Evolutionary conservation across 805 yeast genomes (phyloP).

Genomic region (Clavispora carvajalis): DNA sequence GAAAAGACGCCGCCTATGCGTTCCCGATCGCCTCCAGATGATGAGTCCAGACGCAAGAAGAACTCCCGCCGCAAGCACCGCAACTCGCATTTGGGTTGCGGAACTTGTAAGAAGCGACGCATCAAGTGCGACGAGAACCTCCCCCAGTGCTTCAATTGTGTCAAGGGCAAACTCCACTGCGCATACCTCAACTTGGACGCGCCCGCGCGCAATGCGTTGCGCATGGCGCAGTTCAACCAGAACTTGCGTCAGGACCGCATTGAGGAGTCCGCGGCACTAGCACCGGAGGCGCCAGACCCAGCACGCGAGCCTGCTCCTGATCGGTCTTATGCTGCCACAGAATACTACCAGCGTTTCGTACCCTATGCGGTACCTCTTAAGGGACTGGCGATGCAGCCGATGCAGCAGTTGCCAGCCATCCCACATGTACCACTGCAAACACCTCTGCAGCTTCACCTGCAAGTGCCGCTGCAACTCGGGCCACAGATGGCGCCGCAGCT

Average conservation of each 20-base stretch:
- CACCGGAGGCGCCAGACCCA: neutral
- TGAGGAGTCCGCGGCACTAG: slow-evolving; percentile 3
- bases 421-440: neutral
- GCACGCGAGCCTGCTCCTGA: neutral
- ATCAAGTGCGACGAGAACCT: slow-evolving; percentile 62
- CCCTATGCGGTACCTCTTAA: neutral
- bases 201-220: slow-evolving; percentile 43
- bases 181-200: slow-evolving; percentile 46
- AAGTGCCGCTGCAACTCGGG: neutral
- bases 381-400: neutral
- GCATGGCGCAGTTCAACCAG: slow-evolving; percentile 46
- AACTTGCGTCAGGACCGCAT: slow-evolving; percentile 20
- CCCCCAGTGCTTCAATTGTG: slow-evolving; percentile 56
- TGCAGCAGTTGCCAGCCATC: neutral
- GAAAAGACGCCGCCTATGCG: neutral
- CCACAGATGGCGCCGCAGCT: neutral
- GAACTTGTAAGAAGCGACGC: slow-evolving; percentile 56
- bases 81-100: slow-evolving; percentile 73
- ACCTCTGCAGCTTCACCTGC: neutral
- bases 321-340: neutral
- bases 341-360: neutral
- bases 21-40: slow-evolving; percentile 12
- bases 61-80: slow-evolving; percentile 55
- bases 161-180: slow-evolving; percentile 43
- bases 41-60: slow-evolving; percentile 24